Evolutionary conservation across 169 alveolate genomes (phyloP), one percentile per base, ranked within the genome.

Genomic region (Plasmodium yoelii): DNA sequence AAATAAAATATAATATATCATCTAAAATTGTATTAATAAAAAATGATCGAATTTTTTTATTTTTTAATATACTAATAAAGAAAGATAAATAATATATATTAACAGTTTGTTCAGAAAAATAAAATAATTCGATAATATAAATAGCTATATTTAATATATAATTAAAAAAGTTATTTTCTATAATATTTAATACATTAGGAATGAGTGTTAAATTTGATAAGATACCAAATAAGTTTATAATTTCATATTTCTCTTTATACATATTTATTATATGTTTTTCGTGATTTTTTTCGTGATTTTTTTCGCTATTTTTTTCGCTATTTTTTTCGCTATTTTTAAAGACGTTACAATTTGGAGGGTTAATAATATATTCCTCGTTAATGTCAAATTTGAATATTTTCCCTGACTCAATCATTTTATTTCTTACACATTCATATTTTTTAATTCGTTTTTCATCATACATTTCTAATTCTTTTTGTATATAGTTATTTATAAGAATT

Each of bases 1-100:
- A 73, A 19, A 75, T n/a, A 49, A 61, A 75, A 42, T 47, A 57
- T 10, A 75, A 39, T n/a, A 75, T 24, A 55, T 75, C 56, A 4
- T 19, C 22, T 60, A 60, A 61, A 24, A 53, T 22, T n/a, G 28
- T 55, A 1, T 18, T 60, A 49, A 75, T 26, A n/a, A 75, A 6
- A 39, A 75, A 19, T 44, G 44, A 7, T 49, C 75, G 26, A 1
- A 75, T 34, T n/a, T 26, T 24, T 9, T 26, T 28, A 47, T 42
- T 42, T 19, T 61, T 42, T 4, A 75, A 73, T 13, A 61, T 46
- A 55, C 61, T 75, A 44, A 75, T 42, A 53, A 75, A 42, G n/a
- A 75, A 19, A 9, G 74, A 75, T 42, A 75, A 15, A 67, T 67
- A 75, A 28, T 60, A 61, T 12, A 55, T 44, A 39, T 61, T 10